A percentile compares a stretch with the other conserved stretches of the same genome.
Evolutionary conservation across 345 rosid genomes (phyloP).

Genomic region (Eucalyptus pauciflora): DNA sequence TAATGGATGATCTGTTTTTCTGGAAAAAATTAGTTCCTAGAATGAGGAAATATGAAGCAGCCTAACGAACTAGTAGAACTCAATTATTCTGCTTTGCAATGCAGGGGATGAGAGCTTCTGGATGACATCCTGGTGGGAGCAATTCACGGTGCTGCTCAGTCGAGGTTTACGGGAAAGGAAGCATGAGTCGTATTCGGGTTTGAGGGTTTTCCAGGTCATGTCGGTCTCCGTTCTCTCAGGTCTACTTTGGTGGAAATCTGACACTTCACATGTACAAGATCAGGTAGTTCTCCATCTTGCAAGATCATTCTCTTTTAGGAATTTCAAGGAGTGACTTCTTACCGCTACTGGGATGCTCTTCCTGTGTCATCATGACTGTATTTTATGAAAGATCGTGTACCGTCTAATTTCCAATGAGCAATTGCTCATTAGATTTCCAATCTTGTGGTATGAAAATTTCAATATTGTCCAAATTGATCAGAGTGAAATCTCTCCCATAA

Average conservation of each 20-base stretch:
- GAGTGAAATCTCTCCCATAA: not conserved
- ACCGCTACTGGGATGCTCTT: not conserved
- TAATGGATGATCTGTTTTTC: not conserved
- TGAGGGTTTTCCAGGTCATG: conserved; percentile 72
- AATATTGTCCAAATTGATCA: not conserved
- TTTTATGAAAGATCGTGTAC: not conserved
- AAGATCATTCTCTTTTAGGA: not conserved
- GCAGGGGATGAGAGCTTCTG: conserved; percentile 41
- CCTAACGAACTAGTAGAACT: not conserved
- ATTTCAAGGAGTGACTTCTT: not conserved
- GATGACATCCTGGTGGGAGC: conserved; percentile 83
- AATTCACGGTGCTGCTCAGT: conserved; percentile 52
- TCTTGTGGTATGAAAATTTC: not conserved
- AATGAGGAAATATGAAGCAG: not conserved
- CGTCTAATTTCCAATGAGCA: not conserved
- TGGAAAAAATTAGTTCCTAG: not conserved
- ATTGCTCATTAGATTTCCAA: not conserved
- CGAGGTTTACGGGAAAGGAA: conserved; percentile 77
- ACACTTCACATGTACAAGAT: conserved; percentile 61
- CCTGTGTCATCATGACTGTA: not conserved
- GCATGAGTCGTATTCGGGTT: conserved; percentile 79
- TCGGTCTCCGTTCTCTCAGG: conserved; percentile 83
- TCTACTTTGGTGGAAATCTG: conserved; percentile 83
- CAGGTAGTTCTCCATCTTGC: conserved; percentile 37
- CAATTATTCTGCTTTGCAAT: not conserved